Evolutionary conservation across 345 rosid genomes (phyloP), one percentile per base, ranked within the genome.

Genomic region (Atalantia buxifolia): DNA sequence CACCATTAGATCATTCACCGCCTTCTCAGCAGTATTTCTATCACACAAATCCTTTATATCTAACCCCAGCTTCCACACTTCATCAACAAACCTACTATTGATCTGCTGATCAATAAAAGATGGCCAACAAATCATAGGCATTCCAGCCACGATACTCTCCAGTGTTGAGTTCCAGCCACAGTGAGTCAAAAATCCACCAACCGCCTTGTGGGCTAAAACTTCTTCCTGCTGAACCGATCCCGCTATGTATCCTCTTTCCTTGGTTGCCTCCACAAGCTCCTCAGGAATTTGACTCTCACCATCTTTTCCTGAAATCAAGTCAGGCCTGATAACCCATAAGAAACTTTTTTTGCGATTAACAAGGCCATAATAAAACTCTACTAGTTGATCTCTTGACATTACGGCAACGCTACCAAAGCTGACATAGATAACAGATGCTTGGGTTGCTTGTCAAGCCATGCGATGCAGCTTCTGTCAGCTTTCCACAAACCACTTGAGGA

Each of bases 401-500:
- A 57, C 61, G 5, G 61, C n/a, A 22, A 2, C 6, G 4, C 61
- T 57, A 57, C 61, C 61, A 7, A 57, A 57, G 61, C 61, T 57
- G 7, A 57, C 61, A n/a, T 57, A 57, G 8, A 57, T 57, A 57
- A 57, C 61, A 57, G 9, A 36, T 59, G 28, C 12, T 2, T 7
- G 24, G 63, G 63, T 59, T 24, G 63, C 3, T 59, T 59, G 63
- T 59, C 63, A 59, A 59, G 63, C 63, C 63, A 59, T 6, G 25
- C 63, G 4, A n/a, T n/a, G 63, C 63, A 24, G 63, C 28, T 59
- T 25, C 79, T 71, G 78, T 88, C 88, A 24, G 60, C 87, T 81
- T 86, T 70, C 87, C 83, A 45, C 4, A 87, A 69, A 62, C 84
- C 64, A 50, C 81, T 85, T 14, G 78, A 72, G 16, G 22, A 16